These are phyloP conservation scores for Aechmea fasciata DNA, from an alignment of 176 grass and related monocot species.

Conservation along the genomic window DNA sequence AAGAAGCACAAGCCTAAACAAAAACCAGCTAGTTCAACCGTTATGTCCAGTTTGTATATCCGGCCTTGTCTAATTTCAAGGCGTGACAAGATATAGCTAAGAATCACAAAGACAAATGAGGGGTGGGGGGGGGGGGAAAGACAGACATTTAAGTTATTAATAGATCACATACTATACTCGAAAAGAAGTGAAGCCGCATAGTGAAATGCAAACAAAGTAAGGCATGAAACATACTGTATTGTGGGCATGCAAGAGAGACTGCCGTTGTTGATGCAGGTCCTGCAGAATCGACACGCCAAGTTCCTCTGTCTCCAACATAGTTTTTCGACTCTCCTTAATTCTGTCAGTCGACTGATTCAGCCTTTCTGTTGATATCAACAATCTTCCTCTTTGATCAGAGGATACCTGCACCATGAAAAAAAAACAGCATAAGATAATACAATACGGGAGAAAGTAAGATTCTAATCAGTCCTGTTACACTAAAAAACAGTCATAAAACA, in stretches of 20 bases:
- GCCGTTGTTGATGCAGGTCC: conserved; percentile 77
- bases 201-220: conserved; percentile 7
- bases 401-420: conserved; percentile 42
- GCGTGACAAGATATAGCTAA: no score
- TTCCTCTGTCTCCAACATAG: conserved; percentile 78
- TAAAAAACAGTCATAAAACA: neutral
- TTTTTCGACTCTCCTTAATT: conserved; percentile 66
- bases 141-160: no score
- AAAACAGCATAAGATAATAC: conserved; percentile 4
- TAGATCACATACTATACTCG: no score
- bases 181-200: neutral
- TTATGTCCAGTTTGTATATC: no score
- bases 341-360: conserved; percentile 73
- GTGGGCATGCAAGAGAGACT: conserved; percentile 90
- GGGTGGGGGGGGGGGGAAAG: no score
- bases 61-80: no score
- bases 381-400: conserved; percentile 81
- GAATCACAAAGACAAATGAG: no score
- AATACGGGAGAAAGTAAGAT: neutral
- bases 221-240: conserved; percentile 47
- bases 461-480: neutral
- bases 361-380: conserved; percentile 79
- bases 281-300: conserved; percentile 84
- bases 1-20: neutral
- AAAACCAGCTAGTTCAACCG: no score